Base-by-base conservation (phyloP, 129 eudicot species). In the Gnaphalium uliginosum region DNA sequence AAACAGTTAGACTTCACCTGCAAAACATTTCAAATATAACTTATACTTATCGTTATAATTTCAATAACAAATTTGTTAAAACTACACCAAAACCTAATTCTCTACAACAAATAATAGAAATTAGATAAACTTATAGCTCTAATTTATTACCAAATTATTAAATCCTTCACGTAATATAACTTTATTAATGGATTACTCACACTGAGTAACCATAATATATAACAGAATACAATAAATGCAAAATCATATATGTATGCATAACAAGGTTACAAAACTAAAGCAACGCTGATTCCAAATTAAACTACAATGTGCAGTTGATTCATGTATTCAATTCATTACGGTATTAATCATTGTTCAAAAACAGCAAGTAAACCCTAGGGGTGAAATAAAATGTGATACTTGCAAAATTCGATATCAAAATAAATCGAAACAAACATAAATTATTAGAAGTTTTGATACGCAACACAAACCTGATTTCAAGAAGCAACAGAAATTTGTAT, bases 301-400 rank as follows among this genome's bases (percentile, higher is more conserved):
- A 66, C 58, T 54, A 29, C 39, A 75, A 13, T 63, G 71, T 46
- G 65, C 43, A 48, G 48, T 1, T 62, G 63, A 39, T 50, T 66
- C 64, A 8, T 6, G 33, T 65, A 50, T 64, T 53, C 30, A 29
- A 37, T 67, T 39, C 50, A 50, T 75, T 19, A 29, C 33, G 21
- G 72, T 30, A 8, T 60, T 15, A 68, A 76, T 19, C 25, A 39
- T 67, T 33, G 75, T 76, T 39, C 48, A 59, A 58, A 17, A 8
- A 56, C 27, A 29, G 67, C 46, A 76, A 33, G 35, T 41, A 76
- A 70, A 78, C 82, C 82, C 82, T 78, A 78, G 76, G 77, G 48
- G 30, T 35, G 53, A 46, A 46, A 11, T 46, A 46, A 14, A 11
- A n/a, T n/a, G n/a, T n/a, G n/a, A n/a, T n/a, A n/a, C n/a, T n/a